A percentile compares a stretch with the other conserved stretches of the same genome.
Conservation (phyloP, 768 basidiomycete genomes). For the Tulasnella sp. region DNA sequence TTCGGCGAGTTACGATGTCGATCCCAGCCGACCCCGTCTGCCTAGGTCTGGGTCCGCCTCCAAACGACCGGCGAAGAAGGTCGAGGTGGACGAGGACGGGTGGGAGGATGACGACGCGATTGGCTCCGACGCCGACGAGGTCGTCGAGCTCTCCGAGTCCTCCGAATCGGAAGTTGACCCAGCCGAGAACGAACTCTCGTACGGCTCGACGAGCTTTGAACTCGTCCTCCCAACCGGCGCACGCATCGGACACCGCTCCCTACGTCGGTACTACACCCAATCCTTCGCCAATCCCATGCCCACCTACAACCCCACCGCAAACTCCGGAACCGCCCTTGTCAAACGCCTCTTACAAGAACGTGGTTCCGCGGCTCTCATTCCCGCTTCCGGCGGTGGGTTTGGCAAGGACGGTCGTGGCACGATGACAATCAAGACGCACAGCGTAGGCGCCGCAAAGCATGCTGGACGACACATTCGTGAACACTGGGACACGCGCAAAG, state of each 20-base stretch:
- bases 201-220: constrained; percentile 71
- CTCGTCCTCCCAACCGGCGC: constrained; percentile 88
- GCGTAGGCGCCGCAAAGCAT: constrained; percentile 88
- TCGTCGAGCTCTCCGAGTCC: constrained; percentile 30
- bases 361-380: constrained; percentile 63
- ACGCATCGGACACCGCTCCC: constrained; percentile 80
- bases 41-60: constrained; percentile 13
- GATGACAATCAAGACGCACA: constrained; percentile 78
- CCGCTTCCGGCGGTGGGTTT: constrained; percentile 60
- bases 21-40: neutral
- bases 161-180: constrained; percentile 34
- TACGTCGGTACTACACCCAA: constrained; percentile 79
- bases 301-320: constrained; percentile 31
- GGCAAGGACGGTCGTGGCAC: constrained; percentile 76
- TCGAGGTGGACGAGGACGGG: constrained; percentile 22
- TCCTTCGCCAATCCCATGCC: constrained; percentile 38
- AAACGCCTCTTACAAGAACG: constrained; percentile 69
- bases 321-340: constrained; percentile 64
- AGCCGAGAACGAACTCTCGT: constrained; percentile 43
- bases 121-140: constrained; percentile 30
- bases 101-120: constrained; percentile 28
- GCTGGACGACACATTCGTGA: constrained; percentile 78
- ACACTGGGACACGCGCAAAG: constrained; percentile 64
- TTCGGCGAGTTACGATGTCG: constrained; percentile 46
- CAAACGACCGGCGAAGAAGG: constrained; percentile 23